These are phyloP conservation scores for Candida buenavistaensis DNA, from an alignment of 1,139 yeast genomes.

Conservation along the genomic window DNA sequence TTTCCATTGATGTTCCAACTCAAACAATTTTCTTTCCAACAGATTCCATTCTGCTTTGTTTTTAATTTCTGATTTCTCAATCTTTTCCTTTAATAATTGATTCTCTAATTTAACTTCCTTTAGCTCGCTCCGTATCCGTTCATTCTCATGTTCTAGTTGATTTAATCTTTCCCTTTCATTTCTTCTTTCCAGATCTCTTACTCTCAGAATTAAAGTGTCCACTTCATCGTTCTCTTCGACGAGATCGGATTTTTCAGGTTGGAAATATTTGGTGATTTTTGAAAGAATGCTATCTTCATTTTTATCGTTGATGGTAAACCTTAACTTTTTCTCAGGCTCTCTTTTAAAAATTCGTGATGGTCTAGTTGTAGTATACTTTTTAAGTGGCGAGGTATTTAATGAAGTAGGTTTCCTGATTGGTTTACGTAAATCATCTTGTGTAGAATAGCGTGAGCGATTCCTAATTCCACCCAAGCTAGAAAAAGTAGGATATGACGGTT, in stretches of 20 bases:
- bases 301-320: neutral
- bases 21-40: neutral
- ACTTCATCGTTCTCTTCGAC: neutral
- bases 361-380: neutral
- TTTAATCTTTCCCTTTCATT: neutral
- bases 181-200: neutral
- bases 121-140: neutral
- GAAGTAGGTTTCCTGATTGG: neutral
- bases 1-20: neutral
- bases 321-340: neutral
- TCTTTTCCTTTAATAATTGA: neutral
- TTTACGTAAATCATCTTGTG: neutral
- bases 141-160: neutral
- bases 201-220: neutral
- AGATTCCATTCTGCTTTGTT: neutral
- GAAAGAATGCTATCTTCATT: conserved; percentile 1
- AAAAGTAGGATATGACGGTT: conserved; percentile 7
- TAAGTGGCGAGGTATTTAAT: neutral
- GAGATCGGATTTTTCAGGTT: too few species aligned
- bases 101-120: neutral
- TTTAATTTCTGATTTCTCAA: neutral
- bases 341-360: neutral
- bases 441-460: neutral
- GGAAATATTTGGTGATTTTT: neutral
- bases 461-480: neutral